phyloP scores from a whole-genome alignment of 371 early-diverging fungal genomes.

The Apophysomyces trapeziformis region DNA sequence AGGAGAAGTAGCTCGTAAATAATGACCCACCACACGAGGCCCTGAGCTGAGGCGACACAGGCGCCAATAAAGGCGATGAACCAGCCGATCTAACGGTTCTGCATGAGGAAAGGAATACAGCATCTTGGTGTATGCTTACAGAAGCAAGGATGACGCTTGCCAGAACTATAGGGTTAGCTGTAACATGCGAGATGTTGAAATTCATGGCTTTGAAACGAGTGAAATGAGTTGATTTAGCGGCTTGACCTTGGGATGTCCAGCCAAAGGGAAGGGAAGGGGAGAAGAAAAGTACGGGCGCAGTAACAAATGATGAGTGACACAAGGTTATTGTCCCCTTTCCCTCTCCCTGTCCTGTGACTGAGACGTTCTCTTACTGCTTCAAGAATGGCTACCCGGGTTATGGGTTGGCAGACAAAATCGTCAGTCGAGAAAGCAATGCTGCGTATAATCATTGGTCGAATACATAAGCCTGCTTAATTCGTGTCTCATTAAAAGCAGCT shows the following conservation, averaged over 20 bases:
- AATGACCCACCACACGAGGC: conserved; percentile 33
- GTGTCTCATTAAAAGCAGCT: too few species aligned
- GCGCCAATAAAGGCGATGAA: conserved; percentile 20
- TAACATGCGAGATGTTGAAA: conserved; percentile 28
- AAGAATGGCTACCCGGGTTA: too few species aligned
- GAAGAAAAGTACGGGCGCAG: conserved; percentile 5
- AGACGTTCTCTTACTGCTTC: too few species aligned
- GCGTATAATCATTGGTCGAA: too few species aligned
- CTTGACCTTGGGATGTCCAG: not conserved
- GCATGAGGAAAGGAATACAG: not conserved
- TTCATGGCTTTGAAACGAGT: conserved; percentile 17
- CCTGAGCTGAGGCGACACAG: conserved; percentile 18
- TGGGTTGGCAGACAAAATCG: too few species aligned
- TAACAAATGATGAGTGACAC: conserved; percentile 7
- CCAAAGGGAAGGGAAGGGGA: conserved; percentile 11
- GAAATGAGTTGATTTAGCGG: not conserved
- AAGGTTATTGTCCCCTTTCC: not conserved
- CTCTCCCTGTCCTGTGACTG: not conserved
- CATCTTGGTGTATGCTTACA: conserved; percentile 16
- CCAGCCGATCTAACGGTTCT: conserved; percentile 24
- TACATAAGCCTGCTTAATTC: too few species aligned
- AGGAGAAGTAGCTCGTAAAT: conserved; percentile 23
- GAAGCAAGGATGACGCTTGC: conserved; percentile 20
- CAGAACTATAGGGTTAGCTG: conserved; percentile 25
- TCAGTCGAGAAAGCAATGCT: too few species aligned